These are phyloP conservation scores for Diaporthe longicolla DNA, from an alignment of 2,329 filamentous ascomycete genomes.

Conservation along the genomic window DNA sequence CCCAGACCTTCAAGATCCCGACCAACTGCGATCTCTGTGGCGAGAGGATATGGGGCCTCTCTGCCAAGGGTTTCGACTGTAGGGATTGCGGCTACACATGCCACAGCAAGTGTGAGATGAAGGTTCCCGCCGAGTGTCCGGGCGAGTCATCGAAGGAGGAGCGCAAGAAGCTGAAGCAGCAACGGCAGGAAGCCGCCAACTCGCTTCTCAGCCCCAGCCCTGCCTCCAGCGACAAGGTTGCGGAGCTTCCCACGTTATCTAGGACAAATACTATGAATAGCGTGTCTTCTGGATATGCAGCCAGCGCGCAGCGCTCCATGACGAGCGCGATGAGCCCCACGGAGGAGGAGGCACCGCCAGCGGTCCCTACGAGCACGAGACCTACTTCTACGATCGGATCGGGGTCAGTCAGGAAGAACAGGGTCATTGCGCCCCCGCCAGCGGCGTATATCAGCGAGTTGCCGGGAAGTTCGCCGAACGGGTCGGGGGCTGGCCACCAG, in stretches of 20 bases:
- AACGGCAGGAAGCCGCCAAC: slow-evolving; percentile 85
- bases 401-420: slow-evolving; percentile 68
- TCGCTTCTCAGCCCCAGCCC: slow-evolving; percentile 63
- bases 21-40: slow-evolving; percentile 98
- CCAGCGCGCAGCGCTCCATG: slow-evolving; percentile 82
- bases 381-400: slow-evolving; percentile 53
- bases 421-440: slow-evolving; percentile 91
- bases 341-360: slow-evolving; percentile 64
- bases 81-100: slow-evolving; percentile 97
- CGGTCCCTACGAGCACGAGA: slow-evolving; percentile 54
- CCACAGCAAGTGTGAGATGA: slow-evolving; percentile 99
- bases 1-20: slow-evolving; percentile 99
- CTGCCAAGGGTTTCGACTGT: slow-evolving; percentile 96
- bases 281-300: slow-evolving; percentile 88
- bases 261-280: slow-evolving; percentile 92
- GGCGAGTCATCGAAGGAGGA: slow-evolving; percentile 95
- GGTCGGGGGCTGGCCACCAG: slow-evolving; percentile 56
- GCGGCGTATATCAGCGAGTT: slow-evolving; percentile 81
- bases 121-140: slow-evolving; percentile 95
- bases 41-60: slow-evolving; percentile 96
- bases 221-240: slow-evolving; percentile 58
- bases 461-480: slow-evolving; percentile 66
- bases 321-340: slow-evolving; percentile 71
- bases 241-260: slow-evolving; percentile 77
- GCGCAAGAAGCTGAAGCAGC: slow-evolving; percentile 91